Evolutionary conservation across 768 basidiomycete genomes (phyloP).

Genomic region (Collybiopsis confluens): DNA sequence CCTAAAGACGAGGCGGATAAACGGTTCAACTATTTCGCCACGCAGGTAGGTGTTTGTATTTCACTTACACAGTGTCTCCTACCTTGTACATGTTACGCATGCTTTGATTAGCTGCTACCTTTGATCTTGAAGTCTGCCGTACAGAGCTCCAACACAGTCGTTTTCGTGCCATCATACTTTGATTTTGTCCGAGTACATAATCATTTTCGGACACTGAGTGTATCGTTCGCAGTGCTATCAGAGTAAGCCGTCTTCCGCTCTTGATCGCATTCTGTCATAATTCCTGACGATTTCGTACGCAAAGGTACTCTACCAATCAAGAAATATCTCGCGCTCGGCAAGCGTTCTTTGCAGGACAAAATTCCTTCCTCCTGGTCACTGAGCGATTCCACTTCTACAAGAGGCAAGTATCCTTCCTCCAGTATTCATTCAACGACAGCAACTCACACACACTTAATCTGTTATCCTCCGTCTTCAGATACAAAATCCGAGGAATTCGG

Average conservation of each 20-base stretch:
- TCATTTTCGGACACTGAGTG: constrained; percentile 68
- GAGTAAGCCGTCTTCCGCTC: constrained; percentile 52
- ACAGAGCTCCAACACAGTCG: constrained; percentile 80
- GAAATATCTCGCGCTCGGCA: constrained; percentile 94
- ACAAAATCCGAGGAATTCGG: constrained; percentile 88
- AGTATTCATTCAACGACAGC: not conserved
- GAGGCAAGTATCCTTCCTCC: constrained; percentile 38
- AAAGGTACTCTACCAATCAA: constrained; percentile 86
- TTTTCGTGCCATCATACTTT: constrained; percentile 93
- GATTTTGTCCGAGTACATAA: constrained; percentile 93
- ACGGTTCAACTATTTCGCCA: constrained; percentile 84
- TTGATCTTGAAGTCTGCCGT: constrained; percentile 87
- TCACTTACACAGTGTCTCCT: not conserved
- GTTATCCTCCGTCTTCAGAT: constrained; percentile 39
- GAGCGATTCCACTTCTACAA: constrained; percentile 99
- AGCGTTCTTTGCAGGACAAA: constrained; percentile 85
- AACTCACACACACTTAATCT: not conserved
- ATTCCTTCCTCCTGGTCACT: constrained; percentile 83
- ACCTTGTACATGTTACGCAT: too few relatives aligned
- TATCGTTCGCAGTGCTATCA: constrained; percentile 80
- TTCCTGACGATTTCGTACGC: constrained; percentile 8
- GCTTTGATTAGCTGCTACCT: constrained; percentile 62
- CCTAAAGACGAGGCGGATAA: constrained; percentile 81
- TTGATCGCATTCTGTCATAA: too few relatives aligned
- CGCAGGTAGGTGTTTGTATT: constrained; percentile 49